Conservation (phyloP, 345 rosid genomes). For the Bretschneidera sinensis region DNA sequence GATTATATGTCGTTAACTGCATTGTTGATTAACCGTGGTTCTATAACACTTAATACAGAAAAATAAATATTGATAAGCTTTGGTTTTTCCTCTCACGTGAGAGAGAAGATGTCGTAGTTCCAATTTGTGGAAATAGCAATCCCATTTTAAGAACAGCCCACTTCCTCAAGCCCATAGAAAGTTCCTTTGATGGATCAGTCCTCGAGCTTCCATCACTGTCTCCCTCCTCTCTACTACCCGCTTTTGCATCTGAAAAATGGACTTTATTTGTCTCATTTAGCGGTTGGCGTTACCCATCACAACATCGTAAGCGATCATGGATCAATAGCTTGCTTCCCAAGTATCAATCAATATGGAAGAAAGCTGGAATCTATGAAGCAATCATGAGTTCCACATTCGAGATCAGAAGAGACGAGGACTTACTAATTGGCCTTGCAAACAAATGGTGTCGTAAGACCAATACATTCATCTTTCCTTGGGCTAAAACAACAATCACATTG, state of each 20-base stretch:
- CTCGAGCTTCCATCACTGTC: conserved; percentile 15
- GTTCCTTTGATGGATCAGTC: conserved; percentile 11
- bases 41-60: too few relatives aligned
- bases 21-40: too few relatives aligned
- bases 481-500: conserved; percentile 46
- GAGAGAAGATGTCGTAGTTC: conserved; percentile 31
- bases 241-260: conserved; percentile 9
- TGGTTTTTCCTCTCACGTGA: too few relatives aligned
- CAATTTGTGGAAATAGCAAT: conserved; percentile 13
- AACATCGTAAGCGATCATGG: conserved; percentile 35
- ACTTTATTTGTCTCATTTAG: conserved; percentile 19
- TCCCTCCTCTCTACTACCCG: not conserved
- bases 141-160: conserved; percentile 22
- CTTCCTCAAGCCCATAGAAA: conserved; percentile 28
- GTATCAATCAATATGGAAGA: conserved; percentile 27
- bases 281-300: conserved; percentile 24
- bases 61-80: too few relatives aligned
- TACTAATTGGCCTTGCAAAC: conserved; percentile 32
- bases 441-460: conserved; percentile 46
- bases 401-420: conserved; percentile 13
- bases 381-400: conserved; percentile 27
- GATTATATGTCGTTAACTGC: too few relatives aligned
- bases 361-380: conserved; percentile 46
- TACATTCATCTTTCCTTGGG: conserved; percentile 46
- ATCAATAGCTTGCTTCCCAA: conserved; percentile 25